Conservation (phyloP, 1,284 basidiomycete genomes). For the Ceratobasidium sp. region DNA sequence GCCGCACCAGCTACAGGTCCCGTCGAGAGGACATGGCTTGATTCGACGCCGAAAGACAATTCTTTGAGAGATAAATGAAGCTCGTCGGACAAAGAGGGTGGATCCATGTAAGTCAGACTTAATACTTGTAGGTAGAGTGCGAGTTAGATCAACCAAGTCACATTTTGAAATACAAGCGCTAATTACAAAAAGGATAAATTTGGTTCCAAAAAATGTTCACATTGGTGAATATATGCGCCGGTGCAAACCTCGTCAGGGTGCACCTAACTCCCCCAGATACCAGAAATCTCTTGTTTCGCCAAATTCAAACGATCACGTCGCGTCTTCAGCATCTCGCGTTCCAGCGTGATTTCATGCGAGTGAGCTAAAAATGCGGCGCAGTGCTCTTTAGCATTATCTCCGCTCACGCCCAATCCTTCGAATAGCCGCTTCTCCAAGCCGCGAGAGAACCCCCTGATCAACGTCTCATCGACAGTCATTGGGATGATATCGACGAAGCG, state of each 20-base stretch:
- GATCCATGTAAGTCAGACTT: conserved; percentile 18
- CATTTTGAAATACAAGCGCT: not conserved
- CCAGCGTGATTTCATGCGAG: conserved; percentile 22
- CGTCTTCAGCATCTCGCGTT: conserved; percentile 41
- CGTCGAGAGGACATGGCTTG: conserved; percentile 12
- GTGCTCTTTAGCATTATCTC: conserved; percentile 35
- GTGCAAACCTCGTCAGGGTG: too few species aligned
- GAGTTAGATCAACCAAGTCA: not conserved
- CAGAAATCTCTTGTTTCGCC: conserved; percentile 37
- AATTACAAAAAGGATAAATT: not conserved
- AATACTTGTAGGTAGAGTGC: not conserved
- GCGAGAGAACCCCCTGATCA: conserved; percentile 32
- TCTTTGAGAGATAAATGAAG: conserved; percentile 25
- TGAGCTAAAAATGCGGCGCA: conserved; percentile 28
- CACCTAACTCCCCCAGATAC: conserved; percentile 25
- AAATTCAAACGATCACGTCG: conserved; percentile 24
- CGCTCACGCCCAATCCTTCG: conserved; percentile 32
- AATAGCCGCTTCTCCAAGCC: conserved; percentile 30
- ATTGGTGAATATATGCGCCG: not conserved
- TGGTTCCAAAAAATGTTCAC: not conserved
- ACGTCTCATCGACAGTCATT: conserved; percentile 27
- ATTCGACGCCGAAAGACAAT: conserved; percentile 33
- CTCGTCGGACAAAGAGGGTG: conserved; percentile 37
- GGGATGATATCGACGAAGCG: conserved; percentile 27
- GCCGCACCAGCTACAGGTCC: conserved; percentile 19